A percentile compares a stretch with the other conserved stretches of the same genome.
Evolutionary conservation across 1,139 yeast species (phyloP).

Genomic region (Suhomyces atakaporum): DNA sequence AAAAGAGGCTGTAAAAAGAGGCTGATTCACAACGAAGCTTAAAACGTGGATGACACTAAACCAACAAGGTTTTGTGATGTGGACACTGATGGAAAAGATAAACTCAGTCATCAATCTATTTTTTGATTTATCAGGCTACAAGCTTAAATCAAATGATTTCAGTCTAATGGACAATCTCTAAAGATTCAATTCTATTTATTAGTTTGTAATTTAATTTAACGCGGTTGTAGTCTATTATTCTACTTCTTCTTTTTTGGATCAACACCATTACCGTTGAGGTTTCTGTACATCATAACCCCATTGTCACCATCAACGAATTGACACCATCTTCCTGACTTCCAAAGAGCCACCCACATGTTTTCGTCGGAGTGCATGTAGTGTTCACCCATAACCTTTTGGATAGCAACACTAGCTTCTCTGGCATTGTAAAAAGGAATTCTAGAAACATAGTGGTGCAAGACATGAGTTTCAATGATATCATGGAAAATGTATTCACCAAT

Average conservation of each 20-base stretch:
- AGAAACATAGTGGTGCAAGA: constrained; percentile 80
- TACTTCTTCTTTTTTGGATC: constrained; percentile 29
- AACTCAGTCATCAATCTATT: too few relatives aligned
- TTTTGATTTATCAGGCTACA: too few relatives aligned
- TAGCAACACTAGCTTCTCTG: constrained; percentile 76
- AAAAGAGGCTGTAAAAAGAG: too few relatives aligned
- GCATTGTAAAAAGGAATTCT: constrained; percentile 88
- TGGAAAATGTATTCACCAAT: constrained; percentile 81
- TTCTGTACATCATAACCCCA: constrained; percentile 79
- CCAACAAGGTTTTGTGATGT: too few relatives aligned
- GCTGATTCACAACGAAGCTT: too few relatives aligned
- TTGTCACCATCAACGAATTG: constrained; percentile 82
- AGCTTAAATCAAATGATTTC: too few relatives aligned
- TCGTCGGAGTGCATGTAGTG: constrained; percentile 69
- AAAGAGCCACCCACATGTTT: constrained; percentile 71
- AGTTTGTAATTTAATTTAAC: too few relatives aligned
- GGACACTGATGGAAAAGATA: too few relatives aligned
- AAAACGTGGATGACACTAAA: too few relatives aligned
- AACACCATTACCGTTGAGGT: constrained; percentile 52
- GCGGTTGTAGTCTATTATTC: background rate
- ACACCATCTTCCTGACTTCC: constrained; percentile 72
- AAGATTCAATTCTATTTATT: too few relatives aligned
- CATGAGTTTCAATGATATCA: constrained; percentile 89
- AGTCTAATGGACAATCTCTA: too few relatives aligned
- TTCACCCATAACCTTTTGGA: constrained; percentile 79